Evolutionary conservation across 306 rosid genomes (phyloP).

Genomic region (Oemleria cerasiformis): DNA sequence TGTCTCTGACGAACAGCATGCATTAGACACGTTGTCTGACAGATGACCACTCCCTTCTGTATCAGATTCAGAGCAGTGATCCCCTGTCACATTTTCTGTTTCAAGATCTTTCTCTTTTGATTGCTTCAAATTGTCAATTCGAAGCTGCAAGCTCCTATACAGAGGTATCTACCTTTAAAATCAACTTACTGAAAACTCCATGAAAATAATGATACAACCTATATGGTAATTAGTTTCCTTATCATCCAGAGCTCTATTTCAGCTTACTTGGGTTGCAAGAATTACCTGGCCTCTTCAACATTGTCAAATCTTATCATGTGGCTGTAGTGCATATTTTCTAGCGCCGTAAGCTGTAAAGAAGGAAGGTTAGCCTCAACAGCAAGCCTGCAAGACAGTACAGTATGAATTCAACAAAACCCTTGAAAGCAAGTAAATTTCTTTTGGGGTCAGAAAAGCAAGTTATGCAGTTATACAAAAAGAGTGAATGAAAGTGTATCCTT

Average conservation of each 20-base stretch:
- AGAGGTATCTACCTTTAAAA: slow-evolving; percentile 20
- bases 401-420: slow-evolving; percentile 27
- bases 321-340: slow-evolving; percentile 92
- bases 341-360: slow-evolving; percentile 65
- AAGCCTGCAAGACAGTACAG: slow-evolving; percentile 53
- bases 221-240: not conserved
- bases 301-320: slow-evolving; percentile 82
- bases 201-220: not conserved
- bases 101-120: slow-evolving; percentile 35
- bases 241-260: slow-evolving; percentile 14
- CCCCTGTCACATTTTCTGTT: slow-evolving; percentile 37
- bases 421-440: slow-evolving; percentile 26
- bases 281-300: slow-evolving; percentile 77
- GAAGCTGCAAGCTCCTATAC: slow-evolving; percentile 67
- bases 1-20: slow-evolving; percentile 37
- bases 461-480: slow-evolving; percentile 10
- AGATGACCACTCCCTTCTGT: slow-evolving; percentile 49
- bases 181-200: not conserved
- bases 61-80: slow-evolving; percentile 81
- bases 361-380: slow-evolving; percentile 69
- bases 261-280: slow-evolving; percentile 14
- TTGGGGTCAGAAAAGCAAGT: not conserved
- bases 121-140: slow-evolving; percentile 58
- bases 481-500: not conserved
- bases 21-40: slow-evolving; percentile 42